Conservation (phyloP, 306 rosid genomes). For the Cucurbita ficifolia region DNA sequence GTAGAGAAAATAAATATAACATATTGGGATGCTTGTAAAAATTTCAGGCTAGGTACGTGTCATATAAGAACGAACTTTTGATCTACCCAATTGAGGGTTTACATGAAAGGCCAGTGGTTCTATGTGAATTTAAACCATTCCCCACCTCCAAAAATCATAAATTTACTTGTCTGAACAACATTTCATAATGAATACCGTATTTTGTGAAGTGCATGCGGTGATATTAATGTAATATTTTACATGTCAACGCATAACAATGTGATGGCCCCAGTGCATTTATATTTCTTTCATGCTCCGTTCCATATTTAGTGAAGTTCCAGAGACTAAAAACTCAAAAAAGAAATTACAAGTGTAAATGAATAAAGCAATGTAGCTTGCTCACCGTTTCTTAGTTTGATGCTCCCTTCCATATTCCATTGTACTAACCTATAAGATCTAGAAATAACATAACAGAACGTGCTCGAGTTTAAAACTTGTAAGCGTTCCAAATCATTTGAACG, state of each 20-base stretch:
- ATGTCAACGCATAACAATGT: background rate
- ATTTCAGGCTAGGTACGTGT: background rate
- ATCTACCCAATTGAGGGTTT: background rate
- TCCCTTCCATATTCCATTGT: background rate
- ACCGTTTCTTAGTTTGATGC: background rate
- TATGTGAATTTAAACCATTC: background rate
- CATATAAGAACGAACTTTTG: background rate
- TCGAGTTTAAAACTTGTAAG: background rate
- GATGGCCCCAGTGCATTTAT: background rate
- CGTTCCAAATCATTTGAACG: background rate
- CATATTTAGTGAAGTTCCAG: background rate
- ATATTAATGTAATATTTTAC: background rate
- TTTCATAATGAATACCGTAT: background rate
- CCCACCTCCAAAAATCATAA: background rate
- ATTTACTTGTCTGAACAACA: background rate
- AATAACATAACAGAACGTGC: background rate
- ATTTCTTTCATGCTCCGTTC: background rate
- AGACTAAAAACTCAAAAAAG: background rate
- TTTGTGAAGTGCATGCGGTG: background rate
- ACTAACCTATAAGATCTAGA: background rate
- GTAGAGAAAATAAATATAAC: conserved; percentile 4
- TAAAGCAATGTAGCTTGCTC: background rate
- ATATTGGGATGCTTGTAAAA: conserved; percentile 1
- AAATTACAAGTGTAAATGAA: background rate
- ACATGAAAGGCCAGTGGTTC: background rate